These are phyloP conservation scores for Rutstroemia sp. DNA, from an alignment of 2,329 filamentous ascomycete species.

Conservation along the genomic window DNA sequence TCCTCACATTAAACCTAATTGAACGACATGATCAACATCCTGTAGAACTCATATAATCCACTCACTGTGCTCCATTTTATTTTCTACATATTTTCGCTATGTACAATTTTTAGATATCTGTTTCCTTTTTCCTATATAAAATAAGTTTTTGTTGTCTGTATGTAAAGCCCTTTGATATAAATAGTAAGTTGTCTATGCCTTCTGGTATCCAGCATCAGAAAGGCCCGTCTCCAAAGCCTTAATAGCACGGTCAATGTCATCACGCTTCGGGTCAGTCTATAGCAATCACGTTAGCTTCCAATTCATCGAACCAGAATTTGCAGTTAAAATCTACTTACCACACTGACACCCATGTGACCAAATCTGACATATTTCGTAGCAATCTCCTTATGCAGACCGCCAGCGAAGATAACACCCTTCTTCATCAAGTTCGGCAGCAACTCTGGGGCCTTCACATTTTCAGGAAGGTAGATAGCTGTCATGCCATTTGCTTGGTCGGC, in stretches of 20 bases:
- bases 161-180: too few relatives aligned
- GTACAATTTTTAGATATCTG: too few relatives aligned
- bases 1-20: too few relatives aligned
- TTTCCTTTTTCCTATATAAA: too few relatives aligned
- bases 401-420: constrained; percentile 89
- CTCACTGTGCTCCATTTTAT: too few relatives aligned
- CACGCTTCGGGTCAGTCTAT: constrained; percentile 66
- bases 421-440: constrained; percentile 77
- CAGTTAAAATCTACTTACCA: constrained; percentile 43
- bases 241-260: constrained; percentile 79
- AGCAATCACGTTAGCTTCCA: constrained; percentile 3
- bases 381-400: constrained; percentile 93
- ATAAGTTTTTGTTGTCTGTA: too few relatives aligned
- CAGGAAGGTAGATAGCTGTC: constrained; percentile 94
- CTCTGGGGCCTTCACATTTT: constrained; percentile 71
- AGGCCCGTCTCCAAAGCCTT: constrained; percentile 68
- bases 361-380: constrained; percentile 90
- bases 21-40: too few relatives aligned
- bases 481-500: constrained; percentile 95
- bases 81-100: too few relatives aligned
- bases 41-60: too few relatives aligned
- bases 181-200: constrained; percentile 13
- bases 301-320: neutral
- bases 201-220: constrained; percentile 61
- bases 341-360: constrained; percentile 95